These are phyloP conservation scores for Hirschfeldia incana DNA, from an alignment of 345 rosid species.

Conservation along the genomic window DNA sequence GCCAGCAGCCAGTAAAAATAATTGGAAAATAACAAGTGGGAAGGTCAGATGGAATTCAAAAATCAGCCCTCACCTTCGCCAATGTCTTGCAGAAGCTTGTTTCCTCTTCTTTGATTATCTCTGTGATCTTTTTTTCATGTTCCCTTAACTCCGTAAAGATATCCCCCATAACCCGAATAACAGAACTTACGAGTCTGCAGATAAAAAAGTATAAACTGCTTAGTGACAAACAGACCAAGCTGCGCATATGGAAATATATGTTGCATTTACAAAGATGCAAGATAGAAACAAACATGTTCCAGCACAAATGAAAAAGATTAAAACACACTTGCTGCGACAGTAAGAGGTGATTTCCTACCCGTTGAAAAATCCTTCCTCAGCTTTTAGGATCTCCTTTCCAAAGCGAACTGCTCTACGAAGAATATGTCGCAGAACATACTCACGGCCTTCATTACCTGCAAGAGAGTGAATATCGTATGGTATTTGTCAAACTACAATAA, in stretches of 20 bases:
- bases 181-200: conserved; percentile 42
- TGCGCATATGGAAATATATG: neutral
- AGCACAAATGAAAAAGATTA: neutral
- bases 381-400: conserved; percentile 78
- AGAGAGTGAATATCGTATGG: neutral
- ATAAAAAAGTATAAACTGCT: neutral
- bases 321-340: neutral
- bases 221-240: neutral
- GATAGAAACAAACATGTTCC: neutral
- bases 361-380: conserved; percentile 76
- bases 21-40: too few species aligned
- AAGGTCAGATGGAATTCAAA: too few species aligned
- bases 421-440: conserved; percentile 78
- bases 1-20: too few species aligned
- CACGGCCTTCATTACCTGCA: conserved; percentile 85
- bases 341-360: conserved; percentile 43
- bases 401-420: conserved; percentile 90
- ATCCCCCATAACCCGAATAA: conserved; percentile 64
- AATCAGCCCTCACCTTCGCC: conserved; percentile 43
- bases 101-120: conserved; percentile 67
- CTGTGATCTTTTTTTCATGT: conserved; percentile 60
- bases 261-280: neutral
- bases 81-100: conserved; percentile 79
- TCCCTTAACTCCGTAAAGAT: conserved; percentile 73
- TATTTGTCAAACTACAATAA: neutral